Evolutionary conservation across 441 rosid genomes (phyloP), one percentile per base, ranked within the genome.

Genomic region (Mallotus japonicus): DNA sequence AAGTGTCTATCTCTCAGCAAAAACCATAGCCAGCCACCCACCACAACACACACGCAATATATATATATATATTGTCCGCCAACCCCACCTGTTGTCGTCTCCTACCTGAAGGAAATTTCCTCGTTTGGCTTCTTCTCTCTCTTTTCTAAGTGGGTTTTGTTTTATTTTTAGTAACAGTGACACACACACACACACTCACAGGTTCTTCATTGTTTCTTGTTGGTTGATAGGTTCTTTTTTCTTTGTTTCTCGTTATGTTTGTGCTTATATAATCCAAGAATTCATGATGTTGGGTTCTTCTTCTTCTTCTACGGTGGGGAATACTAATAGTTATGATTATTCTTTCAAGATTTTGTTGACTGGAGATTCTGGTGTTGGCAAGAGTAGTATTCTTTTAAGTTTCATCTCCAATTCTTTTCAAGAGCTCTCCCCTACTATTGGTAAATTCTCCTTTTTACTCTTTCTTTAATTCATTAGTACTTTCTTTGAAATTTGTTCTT

Each of bases 341-440:
- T 88, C 95, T 8, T 87, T 90, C 79, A 90, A 90, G 85, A 77
- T 88, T 73, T 72, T 90, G 72, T 72, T 90, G 87, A 80, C 87
- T 64, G 92, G 95, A 16, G 95, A 90, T 77, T 88, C 95, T 64
- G 91, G 89, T 42, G 95, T 90, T 69, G 95, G 95, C 61, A 90
- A 88, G 78, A 90, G 92, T 75, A 87, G 87, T 74, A 69, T 90
- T 46, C 89, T 90, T 76, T 76, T 88, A 62, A 86, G 84, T 70
- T 87, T 88, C 84, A 82, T 87, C 80, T 85, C 91, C 71, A 78
- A 82, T 62, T 78, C 83, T 75, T 75, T 77, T 79, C 84, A 79
- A 58, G 77, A 82, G 64, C 82, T 74, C 57, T 78, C 91, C 49
- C 91, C 95, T 42, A 88, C 95, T 22, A 76, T 88, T 54, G 92